A percentile compares a stretch with the other conserved stretches of the same genome.
Evolutionary conservation across 2,329 filamentous ascomycete genomes (phyloP).

Genomic region (Catunica adiposa): DNA sequence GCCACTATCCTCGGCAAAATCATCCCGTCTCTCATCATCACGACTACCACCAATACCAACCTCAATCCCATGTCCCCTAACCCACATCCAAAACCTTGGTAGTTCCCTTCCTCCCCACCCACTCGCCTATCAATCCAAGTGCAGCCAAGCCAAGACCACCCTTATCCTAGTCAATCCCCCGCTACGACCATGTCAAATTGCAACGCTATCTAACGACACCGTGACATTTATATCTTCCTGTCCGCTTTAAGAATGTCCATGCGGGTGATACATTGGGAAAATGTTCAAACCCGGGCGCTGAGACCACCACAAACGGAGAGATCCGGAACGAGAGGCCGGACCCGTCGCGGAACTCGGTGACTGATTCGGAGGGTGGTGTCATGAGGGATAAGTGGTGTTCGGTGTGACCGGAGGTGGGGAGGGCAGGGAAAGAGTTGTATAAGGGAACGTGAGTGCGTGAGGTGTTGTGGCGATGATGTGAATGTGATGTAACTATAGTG

Average conservation of each 20-base stretch:
- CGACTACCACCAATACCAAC: background rate
- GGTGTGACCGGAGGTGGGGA: too few relatives aligned
- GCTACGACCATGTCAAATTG: background rate
- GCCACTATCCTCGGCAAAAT: background rate
- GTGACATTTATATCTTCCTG: background rate
- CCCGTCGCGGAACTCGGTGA: too few relatives aligned
- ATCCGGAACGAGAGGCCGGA: too few relatives aligned
- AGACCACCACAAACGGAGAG: too few relatives aligned
- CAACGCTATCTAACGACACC: background rate
- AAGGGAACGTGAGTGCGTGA: background rate
- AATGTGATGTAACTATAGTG: background rate
- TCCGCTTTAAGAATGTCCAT: background rate
- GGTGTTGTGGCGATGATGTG: background rate
- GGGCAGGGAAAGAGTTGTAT: too few relatives aligned
- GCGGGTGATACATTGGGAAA: background rate
- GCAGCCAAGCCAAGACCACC: background rate
- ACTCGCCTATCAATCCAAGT: too few relatives aligned
- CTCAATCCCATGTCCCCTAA: background rate
- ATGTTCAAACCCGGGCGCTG: too few relatives aligned
- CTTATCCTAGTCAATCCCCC: background rate
- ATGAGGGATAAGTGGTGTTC: too few relatives aligned
- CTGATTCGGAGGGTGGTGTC: too few relatives aligned
- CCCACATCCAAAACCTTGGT: background rate
- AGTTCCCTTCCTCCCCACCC: background rate
- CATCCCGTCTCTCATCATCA: background rate